phyloP scores from a whole-genome alignment of 305 asterid species.

The Nicotiana rustica region DNA sequence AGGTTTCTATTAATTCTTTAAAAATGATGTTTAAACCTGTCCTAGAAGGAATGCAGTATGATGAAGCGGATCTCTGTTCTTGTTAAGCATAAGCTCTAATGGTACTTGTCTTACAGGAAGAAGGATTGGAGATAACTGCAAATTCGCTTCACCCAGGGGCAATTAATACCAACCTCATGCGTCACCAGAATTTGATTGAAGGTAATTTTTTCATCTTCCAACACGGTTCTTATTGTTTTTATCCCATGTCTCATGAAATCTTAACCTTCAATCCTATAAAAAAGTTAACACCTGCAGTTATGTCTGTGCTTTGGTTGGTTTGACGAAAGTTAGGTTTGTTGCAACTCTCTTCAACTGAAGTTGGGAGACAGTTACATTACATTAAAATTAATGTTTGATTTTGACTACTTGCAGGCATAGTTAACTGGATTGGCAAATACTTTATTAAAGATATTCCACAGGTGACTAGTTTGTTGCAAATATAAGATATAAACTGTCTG shows the following conservation, averaged over 20 bases:
- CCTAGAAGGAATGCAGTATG: neutral
- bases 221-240: neutral
- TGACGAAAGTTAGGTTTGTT: too few relatives aligned
- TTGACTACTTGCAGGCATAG: slow-evolving; percentile 50
- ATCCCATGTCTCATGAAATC: neutral
- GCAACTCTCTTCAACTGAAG: too few relatives aligned
- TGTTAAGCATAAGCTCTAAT: slow-evolving; percentile 5
- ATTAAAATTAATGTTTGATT: neutral
- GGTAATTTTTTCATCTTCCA: slow-evolving; percentile 49
- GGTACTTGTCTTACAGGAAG: slow-evolving; percentile 29
- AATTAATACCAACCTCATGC: slow-evolving; percentile 80
- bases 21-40: neutral
- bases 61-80: neutral
- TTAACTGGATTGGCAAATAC: slow-evolving; percentile 64
- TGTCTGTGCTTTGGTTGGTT: too few relatives aligned
- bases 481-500: neutral
- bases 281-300: too few relatives aligned
- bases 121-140: slow-evolving; percentile 64
- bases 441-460: slow-evolving; percentile 69
- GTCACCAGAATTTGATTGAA: slow-evolving; percentile 60
- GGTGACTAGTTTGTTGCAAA: slow-evolving; percentile 48
- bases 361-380: too few relatives aligned
- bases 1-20: neutral
- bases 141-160: slow-evolving; percentile 94
- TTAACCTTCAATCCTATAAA: neutral